phyloP scores from a whole-genome alignment of 257 asterid genomes.

The Gentiana straminea region DNA sequence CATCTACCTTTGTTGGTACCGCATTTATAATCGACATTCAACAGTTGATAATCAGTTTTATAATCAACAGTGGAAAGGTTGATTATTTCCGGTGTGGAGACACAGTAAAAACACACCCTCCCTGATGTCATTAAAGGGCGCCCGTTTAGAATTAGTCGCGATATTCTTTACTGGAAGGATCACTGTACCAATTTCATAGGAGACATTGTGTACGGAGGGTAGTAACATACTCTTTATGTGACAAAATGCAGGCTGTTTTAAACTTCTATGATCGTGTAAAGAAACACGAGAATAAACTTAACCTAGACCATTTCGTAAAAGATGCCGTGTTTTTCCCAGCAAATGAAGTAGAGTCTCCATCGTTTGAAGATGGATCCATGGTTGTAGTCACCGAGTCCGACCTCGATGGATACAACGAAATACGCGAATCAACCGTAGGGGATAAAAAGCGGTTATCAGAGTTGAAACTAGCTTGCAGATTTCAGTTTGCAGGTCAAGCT shows the following conservation, averaged over 20 bases:
- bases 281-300: conserved; percentile 11
- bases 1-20: no score
- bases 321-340: conserved; percentile 15
- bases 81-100: no score
- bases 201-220: no score
- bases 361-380: conserved; percentile 56
- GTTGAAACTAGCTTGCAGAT: conserved; percentile 44
- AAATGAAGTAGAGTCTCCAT: conserved; percentile 18
- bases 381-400: conserved; percentile 69
- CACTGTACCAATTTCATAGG: no score
- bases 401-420: conserved; percentile 79
- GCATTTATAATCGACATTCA: no score
- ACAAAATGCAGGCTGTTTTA: conserved; percentile 61
- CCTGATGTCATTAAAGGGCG: no score
- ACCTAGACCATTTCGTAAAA: neutral
- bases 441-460: conserved; percentile 22
- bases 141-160: no score
- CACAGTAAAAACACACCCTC: no score
- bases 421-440: conserved; percentile 12
- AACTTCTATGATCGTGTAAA: conserved; percentile 39
- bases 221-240: neutral
- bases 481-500: conserved; percentile 69
- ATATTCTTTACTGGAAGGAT: no score
- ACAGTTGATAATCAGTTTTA: no score
- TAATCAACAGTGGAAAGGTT: no score